Evolutionary conservation across 2,329 filamentous ascomycete species (phyloP).

Genomic region (Ascochyta clinopodiicola): DNA sequence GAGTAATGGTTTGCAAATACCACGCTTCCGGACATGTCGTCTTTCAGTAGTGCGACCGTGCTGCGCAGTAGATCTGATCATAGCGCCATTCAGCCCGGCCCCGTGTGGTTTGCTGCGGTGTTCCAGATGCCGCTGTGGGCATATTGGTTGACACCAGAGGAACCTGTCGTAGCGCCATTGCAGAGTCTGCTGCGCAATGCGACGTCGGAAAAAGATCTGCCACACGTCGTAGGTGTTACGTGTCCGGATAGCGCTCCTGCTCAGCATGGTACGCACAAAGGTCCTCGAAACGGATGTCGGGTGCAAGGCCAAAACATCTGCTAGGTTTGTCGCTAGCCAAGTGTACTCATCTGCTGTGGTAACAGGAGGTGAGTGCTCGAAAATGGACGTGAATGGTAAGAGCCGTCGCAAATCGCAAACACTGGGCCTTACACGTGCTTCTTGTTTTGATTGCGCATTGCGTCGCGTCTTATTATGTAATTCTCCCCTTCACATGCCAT

Average conservation of each 20-base stretch:
- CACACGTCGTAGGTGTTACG: constrained; percentile 19
- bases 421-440: too few species aligned
- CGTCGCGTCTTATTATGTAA: too few species aligned
- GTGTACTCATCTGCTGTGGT: too few species aligned
- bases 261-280: constrained; percentile 1
- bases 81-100: constrained; percentile 13
- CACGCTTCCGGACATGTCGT: constrained; percentile 19
- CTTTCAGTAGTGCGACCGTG: constrained; percentile 19
- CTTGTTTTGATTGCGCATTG: too few species aligned
- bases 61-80: constrained; percentile 6
- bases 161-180: constrained; percentile 16
- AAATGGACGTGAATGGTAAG: too few species aligned
- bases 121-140: constrained; percentile 4
- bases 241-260: not conserved
- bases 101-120: constrained; percentile 7
- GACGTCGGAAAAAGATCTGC: constrained; percentile 17
- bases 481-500: too few species aligned
- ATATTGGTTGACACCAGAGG: constrained; percentile 1
- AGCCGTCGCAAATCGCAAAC: too few species aligned
- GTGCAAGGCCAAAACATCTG: too few species aligned
- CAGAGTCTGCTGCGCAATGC: constrained; percentile 14
- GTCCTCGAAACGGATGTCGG: not conserved
- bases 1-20: constrained; percentile 44
- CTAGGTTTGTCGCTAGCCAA: not conserved
- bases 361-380: too few species aligned